Percentiles rank a stretch among this genome's conserved stretches.
phyloP scores from a whole-genome alignment of 1,284 basidiomycete genomes.

The Coniferiporia sulphurascens region DNA sequence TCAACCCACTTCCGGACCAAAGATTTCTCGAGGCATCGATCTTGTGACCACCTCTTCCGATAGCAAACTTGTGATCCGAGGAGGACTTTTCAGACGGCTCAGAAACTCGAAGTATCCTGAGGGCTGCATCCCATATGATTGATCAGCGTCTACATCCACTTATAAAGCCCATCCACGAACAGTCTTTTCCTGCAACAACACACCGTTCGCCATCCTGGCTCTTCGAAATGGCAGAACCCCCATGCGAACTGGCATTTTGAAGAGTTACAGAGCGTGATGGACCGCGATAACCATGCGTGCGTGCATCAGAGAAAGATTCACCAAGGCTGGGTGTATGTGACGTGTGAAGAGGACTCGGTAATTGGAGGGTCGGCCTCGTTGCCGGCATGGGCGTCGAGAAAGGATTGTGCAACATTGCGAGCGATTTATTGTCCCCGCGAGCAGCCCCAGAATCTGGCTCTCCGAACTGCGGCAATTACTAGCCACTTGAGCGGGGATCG shows the following conservation, averaged over 20 bases:
- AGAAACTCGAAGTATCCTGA: conserved; percentile 58
- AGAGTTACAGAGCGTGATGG: conserved; percentile 50
- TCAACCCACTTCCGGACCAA: conserved; percentile 69
- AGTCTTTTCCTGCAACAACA: conserved; percentile 70
- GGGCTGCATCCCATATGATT: conserved; percentile 36
- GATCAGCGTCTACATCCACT: not conserved
- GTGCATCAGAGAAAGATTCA: conserved; percentile 31
- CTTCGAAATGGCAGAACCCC: conserved; percentile 61
- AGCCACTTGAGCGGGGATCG: no score
- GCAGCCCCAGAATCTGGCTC: not conserved
- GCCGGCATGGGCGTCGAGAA: conserved; percentile 10
- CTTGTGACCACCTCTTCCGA: conserved; percentile 55
- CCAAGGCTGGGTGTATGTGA: not conserved
- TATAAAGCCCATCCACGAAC: conserved; percentile 37
- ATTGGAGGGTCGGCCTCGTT: conserved; percentile 1
- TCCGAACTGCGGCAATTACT: not conserved
- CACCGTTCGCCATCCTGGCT: conserved; percentile 61
- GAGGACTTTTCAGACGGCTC: conserved; percentile 37
- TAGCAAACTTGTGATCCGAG: conserved; percentile 45
- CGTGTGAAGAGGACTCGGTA: not conserved
- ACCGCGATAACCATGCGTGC: conserved; percentile 41
- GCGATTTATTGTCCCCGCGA: not conserved
- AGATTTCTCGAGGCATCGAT: conserved; percentile 66
- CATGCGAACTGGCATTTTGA: conserved; percentile 47
- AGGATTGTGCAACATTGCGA: conserved; percentile 13